Conservation (phyloP, 2,329 filamentous ascomycete genomes). For the Monosporascus sp. region DNA sequence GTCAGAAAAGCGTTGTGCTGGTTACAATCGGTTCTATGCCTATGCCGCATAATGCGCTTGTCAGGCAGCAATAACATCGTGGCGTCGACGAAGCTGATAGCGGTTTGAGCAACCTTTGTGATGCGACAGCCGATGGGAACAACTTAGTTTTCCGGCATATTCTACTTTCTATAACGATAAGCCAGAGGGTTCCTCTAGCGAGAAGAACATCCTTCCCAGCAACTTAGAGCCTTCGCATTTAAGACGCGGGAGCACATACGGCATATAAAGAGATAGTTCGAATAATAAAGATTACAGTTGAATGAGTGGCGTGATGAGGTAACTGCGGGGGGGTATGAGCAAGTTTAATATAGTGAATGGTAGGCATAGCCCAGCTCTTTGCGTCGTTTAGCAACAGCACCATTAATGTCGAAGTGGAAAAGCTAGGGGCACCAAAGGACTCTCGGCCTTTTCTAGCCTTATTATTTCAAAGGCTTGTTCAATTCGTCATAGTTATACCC, state of each 20-base stretch:
- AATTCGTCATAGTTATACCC: too few species aligned
- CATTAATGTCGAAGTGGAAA: too few species aligned
- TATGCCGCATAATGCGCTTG: neutral
- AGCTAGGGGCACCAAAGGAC: too few species aligned
- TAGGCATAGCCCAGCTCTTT: too few species aligned
- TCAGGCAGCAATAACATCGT: neutral
- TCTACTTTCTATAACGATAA: neutral
- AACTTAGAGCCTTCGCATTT: neutral
- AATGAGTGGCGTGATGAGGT: neutral
- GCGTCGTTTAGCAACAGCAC: too few species aligned
- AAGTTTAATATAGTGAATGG: too few species aligned
- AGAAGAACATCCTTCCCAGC: neutral
- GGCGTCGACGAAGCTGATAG: neutral
- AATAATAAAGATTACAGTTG: neutral
- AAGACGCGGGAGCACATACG: neutral
- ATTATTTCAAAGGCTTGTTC: too few species aligned
- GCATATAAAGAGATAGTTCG: neutral
- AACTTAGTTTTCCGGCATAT: neutral
- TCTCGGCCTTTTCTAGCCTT: too few species aligned
- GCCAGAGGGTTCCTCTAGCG: neutral
- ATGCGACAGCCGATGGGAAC: neutral
- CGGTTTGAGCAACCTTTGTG: neutral
- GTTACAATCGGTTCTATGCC: neutral
- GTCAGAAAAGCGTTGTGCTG: neutral
- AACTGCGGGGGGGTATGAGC: too few species aligned